These are phyloP conservation scores for Cordyceps farinosa DNA, from an alignment of 2,329 filamentous ascomycete genomes.

Conservation along the genomic window DNA sequence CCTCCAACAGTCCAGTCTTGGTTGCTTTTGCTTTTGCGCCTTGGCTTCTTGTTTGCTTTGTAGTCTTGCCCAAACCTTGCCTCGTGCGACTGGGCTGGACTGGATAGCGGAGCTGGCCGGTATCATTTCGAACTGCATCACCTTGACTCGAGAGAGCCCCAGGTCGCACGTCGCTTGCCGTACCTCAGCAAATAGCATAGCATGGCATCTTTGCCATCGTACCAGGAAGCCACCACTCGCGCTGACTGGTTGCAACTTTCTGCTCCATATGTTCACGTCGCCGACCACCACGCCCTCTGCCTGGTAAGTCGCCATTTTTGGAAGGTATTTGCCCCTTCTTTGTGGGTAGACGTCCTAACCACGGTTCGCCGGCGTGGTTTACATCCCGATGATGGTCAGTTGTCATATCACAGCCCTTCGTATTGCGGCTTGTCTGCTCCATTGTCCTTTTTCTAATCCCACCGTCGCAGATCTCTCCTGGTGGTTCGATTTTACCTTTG, in stretches of 20 bases:
- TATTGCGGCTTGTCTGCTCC: background rate
- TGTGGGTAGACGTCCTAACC: slow-evolving; percentile 51
- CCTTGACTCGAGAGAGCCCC: background rate
- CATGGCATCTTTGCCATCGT: slow-evolving; percentile 46
- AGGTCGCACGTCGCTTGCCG: background rate
- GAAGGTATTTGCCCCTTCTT: slow-evolving; percentile 45
- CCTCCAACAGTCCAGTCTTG: background rate
- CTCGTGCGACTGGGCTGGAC: background rate
- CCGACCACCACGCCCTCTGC: slow-evolving; percentile 45
- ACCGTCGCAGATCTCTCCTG: slow-evolving; percentile 43
- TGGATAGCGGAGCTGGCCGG: background rate
- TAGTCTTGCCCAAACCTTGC: background rate
- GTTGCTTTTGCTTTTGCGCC: background rate
- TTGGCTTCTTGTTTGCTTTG: background rate
- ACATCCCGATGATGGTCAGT: slow-evolving; percentile 44
- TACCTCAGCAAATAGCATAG: background rate
- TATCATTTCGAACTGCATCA: background rate
- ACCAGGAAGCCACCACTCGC: slow-evolving; percentile 45
- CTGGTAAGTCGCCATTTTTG: slow-evolving; percentile 47
- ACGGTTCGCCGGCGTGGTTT: slow-evolving; percentile 38
- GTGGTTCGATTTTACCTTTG: slow-evolving; percentile 45
- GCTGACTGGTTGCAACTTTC: slow-evolving; percentile 49
- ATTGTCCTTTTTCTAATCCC: background rate
- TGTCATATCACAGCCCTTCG: background rate
- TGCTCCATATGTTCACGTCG: slow-evolving; percentile 40